Percentiles rank a stretch among this genome's conserved stretches.
Conservation (phyloP, 192 early-diverging fungal genomes). For the Coemansia interrupta region DNA sequence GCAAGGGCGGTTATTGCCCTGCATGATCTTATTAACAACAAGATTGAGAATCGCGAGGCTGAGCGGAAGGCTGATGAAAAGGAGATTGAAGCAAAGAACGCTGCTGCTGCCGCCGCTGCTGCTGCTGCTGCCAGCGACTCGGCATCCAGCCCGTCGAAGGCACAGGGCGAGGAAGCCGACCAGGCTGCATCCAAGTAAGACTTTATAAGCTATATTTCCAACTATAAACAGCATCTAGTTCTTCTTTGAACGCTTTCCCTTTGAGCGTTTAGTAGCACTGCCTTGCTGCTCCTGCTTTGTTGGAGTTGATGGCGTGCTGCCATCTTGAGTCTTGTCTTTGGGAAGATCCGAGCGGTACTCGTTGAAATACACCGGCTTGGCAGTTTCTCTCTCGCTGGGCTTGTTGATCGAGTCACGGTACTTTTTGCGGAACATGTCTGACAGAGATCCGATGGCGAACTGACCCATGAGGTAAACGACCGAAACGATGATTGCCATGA, state of each 20-base stretch:
- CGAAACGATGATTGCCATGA: conserved; percentile 46
- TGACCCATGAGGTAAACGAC: conserved; percentile 42
- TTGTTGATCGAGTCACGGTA: conserved; percentile 27
- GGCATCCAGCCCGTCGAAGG: conserved; percentile 1
- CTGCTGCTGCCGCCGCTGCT: conserved; percentile 6
- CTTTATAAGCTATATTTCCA: not conserved
- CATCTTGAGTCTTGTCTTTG: not conserved
- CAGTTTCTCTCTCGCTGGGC: conserved; percentile 3
- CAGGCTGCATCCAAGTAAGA: not conserved
- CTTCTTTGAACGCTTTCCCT: conserved; percentile 38
- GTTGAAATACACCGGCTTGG: conserved; percentile 25
- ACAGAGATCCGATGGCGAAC: conserved; percentile 18
- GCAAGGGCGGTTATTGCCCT: conserved; percentile 94
- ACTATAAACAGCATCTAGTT: not conserved
- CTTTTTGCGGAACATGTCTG: conserved; percentile 16
- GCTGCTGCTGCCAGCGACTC: conserved; percentile 4
- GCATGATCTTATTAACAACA: conserved; percentile 97
- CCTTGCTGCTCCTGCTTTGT: conserved; percentile 1
- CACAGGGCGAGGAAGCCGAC: conserved; percentile 1
- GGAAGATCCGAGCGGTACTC: conserved; percentile 33
- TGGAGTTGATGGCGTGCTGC: conserved; percentile 7
- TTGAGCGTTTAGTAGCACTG: conserved; percentile 11
- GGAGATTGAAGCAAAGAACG: conserved; percentile 30
- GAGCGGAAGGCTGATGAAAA: conserved; percentile 38
- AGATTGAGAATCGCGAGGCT: conserved; percentile 75